Evolutionary conservation across 768 basidiomycete genomes (phyloP), one percentile per base, ranked within the genome.

Genomic region (Boletus barrowsii): DNA sequence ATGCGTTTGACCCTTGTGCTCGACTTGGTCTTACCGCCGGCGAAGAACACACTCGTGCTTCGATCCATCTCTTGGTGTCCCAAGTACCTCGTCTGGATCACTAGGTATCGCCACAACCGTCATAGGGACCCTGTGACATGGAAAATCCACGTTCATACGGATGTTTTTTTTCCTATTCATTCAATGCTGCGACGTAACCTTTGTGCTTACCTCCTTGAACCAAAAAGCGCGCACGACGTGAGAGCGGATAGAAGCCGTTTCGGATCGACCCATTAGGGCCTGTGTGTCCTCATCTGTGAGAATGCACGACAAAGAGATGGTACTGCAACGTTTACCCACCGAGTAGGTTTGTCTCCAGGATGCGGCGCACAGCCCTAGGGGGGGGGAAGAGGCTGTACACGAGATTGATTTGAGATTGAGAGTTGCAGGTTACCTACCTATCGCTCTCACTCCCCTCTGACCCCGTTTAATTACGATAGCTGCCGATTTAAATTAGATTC

Each of bases 331-430:
- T 42, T 58, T 47, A 44, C 50, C 51, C 44, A 42, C 36, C 18
- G 8, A 29, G 42, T 41, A 32, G n/a, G 18, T 24, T 32, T 11
- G 57, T 60, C 46, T 54, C 61, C 45, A 60, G 11, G 62, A 56
- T 32, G 49, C 46, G 49, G n/a, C 15, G 36, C 52, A 59, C 61
- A 59, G 62, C 61, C 52, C 45, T 54, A 17, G 20, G n/a, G 29
- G n/a, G 29, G 10, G 17, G 13, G 13, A 35, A 10, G 46, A 40
- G 53, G 53, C 46, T 47, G 54, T 51, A 35, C 33, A n/a, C 39
- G 26, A 60, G 53, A 62, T 58, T 62, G 47, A 57, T 57, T 39
- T 33, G 17, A 52, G 59, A 54, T 57, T 43, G 47, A 49, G 29
- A 57, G 50, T 46, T 53, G 50, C 18, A 51, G 29, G 29, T 29